Percentiles rank a stretch among this genome's conserved stretches.
These are phyloP conservation scores for Trichoderma lentiforme DNA, from an alignment of 2,329 filamentous ascomycete species.

Conservation along the genomic window DNA sequence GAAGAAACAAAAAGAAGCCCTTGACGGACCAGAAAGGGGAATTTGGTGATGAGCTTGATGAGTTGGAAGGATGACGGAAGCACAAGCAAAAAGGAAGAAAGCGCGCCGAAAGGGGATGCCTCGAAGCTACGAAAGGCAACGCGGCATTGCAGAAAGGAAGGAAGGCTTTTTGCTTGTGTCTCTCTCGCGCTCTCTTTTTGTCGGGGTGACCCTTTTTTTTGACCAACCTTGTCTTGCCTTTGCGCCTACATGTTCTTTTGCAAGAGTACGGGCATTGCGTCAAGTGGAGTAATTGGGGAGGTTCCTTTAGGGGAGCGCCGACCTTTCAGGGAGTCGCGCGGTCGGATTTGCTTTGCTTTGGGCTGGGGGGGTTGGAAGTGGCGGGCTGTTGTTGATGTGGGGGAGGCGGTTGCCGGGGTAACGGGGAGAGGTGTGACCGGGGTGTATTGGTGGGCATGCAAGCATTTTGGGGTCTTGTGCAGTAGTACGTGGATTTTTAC, in stretches of 20 bases:
- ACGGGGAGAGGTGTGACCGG: constrained; percentile 1
- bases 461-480: not conserved
- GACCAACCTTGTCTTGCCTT: not conserved
- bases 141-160: constrained; percentile 7
- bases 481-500: not conserved
- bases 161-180: not conserved
- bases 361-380: not conserved
- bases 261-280: constrained; percentile 2
- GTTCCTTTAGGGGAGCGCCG: constrained; percentile 11
- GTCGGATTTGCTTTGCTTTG: not conserved
- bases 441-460: not conserved
- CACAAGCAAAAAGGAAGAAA: not conserved
- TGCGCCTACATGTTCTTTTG: constrained; percentile 13
- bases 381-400: constrained; percentile 23
- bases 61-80: not conserved
- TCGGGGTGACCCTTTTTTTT: not conserved
- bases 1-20: not conserved
- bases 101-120: constrained; percentile 8
- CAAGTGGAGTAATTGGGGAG: constrained; percentile 11
- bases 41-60: not conserved
- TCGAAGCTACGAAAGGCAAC: not conserved
- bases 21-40: not conserved
- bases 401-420: constrained; percentile 21
- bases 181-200: not conserved
- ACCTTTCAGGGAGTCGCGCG: constrained; percentile 13